Evolutionary conservation across 495 filamentous ascomycete genomes (phyloP).

Genomic region (Penicillium parvum): DNA sequence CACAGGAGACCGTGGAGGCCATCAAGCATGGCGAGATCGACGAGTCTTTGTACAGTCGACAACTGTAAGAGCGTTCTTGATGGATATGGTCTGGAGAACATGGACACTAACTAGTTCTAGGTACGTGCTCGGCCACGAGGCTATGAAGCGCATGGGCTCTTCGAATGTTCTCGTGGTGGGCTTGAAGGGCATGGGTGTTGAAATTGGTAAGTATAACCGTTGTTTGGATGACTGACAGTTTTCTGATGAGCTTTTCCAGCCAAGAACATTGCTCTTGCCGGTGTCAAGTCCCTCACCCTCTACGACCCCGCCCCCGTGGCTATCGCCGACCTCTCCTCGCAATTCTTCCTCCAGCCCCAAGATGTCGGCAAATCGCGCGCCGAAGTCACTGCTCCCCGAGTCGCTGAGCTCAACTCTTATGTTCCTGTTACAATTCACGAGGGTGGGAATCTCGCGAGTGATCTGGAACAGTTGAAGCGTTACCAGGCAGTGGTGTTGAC

Average conservation of each 20-base stretch:
- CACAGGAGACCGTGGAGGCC: conserved; percentile 49
- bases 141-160: conserved; percentile 98
- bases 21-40: conserved; percentile 78
- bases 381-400: conserved; percentile 76
- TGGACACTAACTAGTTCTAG: conserved; percentile 24
- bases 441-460: conserved; percentile 56
- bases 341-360: conserved; percentile 87
- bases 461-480: conserved; percentile 73
- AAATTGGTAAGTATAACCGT: conserved; percentile 60
- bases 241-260: conserved; percentile 45
- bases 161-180: conserved; percentile 93
- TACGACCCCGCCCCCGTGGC: conserved; percentile 76
- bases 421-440: conserved; percentile 79
- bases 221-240: background rate
- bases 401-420: conserved; percentile 94
- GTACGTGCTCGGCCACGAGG: conserved; percentile 96
- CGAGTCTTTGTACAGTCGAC: conserved; percentile 94
- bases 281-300: conserved; percentile 84
- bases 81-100: background rate
- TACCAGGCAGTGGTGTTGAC: conserved; percentile 94
- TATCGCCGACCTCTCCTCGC: conserved; percentile 85
- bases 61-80: conserved; percentile 55
- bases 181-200: conserved; percentile 88
- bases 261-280: conserved; percentile 97
- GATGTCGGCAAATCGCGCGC: conserved; percentile 94